Base-by-base conservation (phyloP, 805 yeast genomes). In the Kazachstania africana region DNA sequence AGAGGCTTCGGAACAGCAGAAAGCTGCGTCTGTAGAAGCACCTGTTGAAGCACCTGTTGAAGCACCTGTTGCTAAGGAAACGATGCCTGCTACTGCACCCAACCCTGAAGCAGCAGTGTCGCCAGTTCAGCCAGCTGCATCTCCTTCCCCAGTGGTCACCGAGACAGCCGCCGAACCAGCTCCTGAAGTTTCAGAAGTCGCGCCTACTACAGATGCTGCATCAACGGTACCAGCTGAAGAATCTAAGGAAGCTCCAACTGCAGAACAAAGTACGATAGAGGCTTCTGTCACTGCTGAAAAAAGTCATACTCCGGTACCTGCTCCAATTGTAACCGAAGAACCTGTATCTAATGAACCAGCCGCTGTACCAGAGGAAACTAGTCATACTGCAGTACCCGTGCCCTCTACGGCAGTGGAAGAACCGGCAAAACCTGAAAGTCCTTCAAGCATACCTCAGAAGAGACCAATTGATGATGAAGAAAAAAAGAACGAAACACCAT, bases 11-110 rank as follows among this genome's bases (percentile, higher is more conserved):
- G n/a, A n/a, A n/a, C n/a, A n/a, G n/a, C n/a, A n/a, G n/a, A n/a
- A n/a, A n/a, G n/a, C n/a, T n/a, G n/a, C n/a, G n/a, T n/a, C n/a
- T n/a, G n/a, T n/a, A n/a, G n/a, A n/a, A n/a, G n/a, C n/a, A n/a
- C n/a, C n/a, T n/a, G n/a, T n/a, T n/a, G n/a, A n/a, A n/a, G n/a
- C n/a, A n/a, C n/a, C n/a, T n/a, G n/a, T n/a, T n/a, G n/a, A 16
- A 17, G 27, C 9, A 8, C n/a, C 19, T 5, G 27, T 20, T 17
- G 8, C 4, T 15, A 17, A 8, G 2, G 15, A 22, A 12, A 16
- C 32, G 23, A 34, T 16, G 13, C n/a, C 34, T 10, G 28, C 26
- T 27, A 17, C 24, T 19, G 27, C 21, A 16, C 14, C 27, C 30
- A 27, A 13, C 28, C 22, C 22, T 19, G 9, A 8, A 8, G 22